These are phyloP conservation scores for Solanum chmielewskii DNA, from an alignment of 257 asterid genomes.

Conservation along the genomic window DNA sequence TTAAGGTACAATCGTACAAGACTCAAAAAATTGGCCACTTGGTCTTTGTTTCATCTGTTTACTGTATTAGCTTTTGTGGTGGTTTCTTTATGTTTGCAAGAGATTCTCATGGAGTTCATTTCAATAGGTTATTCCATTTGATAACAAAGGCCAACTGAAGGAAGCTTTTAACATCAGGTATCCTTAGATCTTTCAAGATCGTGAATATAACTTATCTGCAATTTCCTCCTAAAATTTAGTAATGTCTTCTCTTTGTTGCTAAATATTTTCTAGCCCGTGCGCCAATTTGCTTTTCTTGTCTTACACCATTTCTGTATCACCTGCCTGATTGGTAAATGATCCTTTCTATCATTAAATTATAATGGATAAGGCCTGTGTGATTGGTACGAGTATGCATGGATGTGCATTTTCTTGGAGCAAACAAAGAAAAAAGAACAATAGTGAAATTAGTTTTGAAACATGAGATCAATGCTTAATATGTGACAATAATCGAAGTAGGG, in stretches of 20 bases:
- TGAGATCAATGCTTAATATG: neutral
- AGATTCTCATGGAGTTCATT: neutral
- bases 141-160: slow-evolving; percentile 82
- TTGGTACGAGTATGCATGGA: neutral
- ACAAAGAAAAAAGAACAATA: neutral
- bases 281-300: neutral
- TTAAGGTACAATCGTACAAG: slow-evolving; percentile 39
- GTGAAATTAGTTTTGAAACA: neutral
- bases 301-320: neutral
- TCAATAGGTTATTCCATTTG: slow-evolving; percentile 82
- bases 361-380: neutral
- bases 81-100: neutral
- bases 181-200: neutral
- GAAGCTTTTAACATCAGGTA: slow-evolving; percentile 94
- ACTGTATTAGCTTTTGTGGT: neutral
- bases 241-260: neutral
- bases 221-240: neutral
- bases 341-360: neutral
- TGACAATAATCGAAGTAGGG: neutral
- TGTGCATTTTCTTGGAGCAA: neutral
- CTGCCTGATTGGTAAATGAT: neutral
- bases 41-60: neutral
- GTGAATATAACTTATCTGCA: neutral
- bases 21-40: neutral
- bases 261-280: neutral